Conservation (phyloP, 768 basidiomycete genomes). For the Boletus rubescentipes region DNA sequence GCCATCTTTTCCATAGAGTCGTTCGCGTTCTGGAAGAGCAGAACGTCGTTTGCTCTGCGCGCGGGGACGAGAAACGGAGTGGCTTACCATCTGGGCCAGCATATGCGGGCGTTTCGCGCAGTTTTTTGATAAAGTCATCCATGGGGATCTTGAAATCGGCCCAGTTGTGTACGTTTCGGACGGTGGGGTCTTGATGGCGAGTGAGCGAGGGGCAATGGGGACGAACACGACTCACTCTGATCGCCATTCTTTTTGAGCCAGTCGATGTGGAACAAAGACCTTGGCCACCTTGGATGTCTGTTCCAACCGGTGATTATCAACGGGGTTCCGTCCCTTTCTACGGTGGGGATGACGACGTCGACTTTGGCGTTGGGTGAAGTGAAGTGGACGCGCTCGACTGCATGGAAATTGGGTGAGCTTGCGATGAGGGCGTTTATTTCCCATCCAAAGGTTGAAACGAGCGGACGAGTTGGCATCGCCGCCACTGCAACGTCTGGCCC, state of each 20-base stretch:
- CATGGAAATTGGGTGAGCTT: conserved; percentile 41
- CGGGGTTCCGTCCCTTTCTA: conserved; percentile 56
- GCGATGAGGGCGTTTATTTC: conserved; percentile 41
- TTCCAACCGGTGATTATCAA: conserved; percentile 66
- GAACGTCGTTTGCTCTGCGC: background rate
- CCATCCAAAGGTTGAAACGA: conserved; percentile 52
- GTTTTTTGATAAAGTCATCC: conserved; percentile 50
- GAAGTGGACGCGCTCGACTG: conserved; percentile 38
- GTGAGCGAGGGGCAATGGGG: conserved; percentile 6
- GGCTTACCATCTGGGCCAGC: conserved; percentile 40
- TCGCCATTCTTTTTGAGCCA: conserved; percentile 45
- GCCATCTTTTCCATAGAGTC: conserved; percentile 78
- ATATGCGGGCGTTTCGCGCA: conserved; percentile 37
- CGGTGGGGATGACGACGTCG: conserved; percentile 37
- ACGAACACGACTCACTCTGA: conserved; percentile 18
- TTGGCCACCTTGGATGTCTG: conserved; percentile 53
- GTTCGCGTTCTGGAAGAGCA: conserved; percentile 46
- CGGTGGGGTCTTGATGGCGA: conserved; percentile 46
- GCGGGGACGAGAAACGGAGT: background rate
- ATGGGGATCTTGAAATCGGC: conserved; percentile 53
- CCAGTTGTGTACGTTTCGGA: conserved; percentile 62
- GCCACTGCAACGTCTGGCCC: background rate
- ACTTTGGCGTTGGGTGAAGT: conserved; percentile 28
- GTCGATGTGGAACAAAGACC: conserved; percentile 51
- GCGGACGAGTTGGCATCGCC: conserved; percentile 1